A percentile compares a stretch with the other conserved stretches of the same genome.
These are phyloP conservation scores for Coemansia sp. DNA, from an alignment of 192 early-diverging fungal genomes.

Conservation along the genomic window DNA sequence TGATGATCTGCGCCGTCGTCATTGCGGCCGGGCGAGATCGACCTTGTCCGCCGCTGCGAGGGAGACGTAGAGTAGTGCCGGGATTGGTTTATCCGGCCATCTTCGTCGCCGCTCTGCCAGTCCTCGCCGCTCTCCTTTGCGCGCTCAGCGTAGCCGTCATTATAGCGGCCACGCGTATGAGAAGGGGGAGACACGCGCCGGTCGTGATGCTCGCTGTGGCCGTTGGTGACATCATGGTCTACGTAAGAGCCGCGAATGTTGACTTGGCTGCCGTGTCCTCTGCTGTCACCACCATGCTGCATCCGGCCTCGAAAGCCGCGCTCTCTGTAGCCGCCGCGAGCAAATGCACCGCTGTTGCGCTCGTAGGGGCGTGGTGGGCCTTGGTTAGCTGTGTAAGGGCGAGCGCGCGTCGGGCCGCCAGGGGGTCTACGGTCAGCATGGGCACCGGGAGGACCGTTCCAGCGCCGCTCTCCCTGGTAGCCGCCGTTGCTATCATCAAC, in stretches of 20 bases:
- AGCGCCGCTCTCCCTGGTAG: neutral
- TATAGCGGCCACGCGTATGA: neutral
- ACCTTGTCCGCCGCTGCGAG: neutral
- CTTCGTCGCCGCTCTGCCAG: conserved; percentile 2
- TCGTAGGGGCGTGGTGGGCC: neutral
- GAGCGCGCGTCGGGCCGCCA: neutral
- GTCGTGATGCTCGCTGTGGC: neutral
- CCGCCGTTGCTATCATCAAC: neutral
- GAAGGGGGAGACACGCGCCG: neutral
- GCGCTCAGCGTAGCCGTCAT: neutral
- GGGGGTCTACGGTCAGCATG: neutral
- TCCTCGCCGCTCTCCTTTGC: neutral
- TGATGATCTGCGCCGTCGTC: neutral
- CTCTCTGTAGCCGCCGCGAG: conserved; percentile 2
- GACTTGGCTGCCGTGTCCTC: neutral
- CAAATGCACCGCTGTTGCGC: neutral
- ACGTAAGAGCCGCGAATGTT: conserved; percentile 1
- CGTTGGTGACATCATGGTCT: neutral
- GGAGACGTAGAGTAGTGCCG: neutral
- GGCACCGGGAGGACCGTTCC: neutral
- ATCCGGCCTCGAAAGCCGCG: neutral
- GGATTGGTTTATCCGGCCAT: neutral
- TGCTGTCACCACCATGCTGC: neutral
- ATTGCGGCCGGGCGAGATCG: neutral
- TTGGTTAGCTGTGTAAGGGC: neutral